Evolutionary conservation across 1,284 basidiomycete species (phyloP).

Genomic region (Cryptococcus neoformans): DNA sequence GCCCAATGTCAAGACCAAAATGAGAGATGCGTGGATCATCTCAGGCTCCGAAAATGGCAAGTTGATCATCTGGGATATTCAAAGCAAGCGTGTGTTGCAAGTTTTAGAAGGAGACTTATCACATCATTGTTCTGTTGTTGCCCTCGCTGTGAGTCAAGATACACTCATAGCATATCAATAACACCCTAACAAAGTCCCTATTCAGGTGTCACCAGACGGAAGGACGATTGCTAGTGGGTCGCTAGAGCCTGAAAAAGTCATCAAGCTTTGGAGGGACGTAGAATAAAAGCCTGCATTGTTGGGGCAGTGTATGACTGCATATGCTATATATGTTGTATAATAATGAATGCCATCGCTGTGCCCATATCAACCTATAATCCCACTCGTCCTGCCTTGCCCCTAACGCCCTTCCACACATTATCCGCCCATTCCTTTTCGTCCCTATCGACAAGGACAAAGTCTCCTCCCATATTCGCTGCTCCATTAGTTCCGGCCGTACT

Average conservation of each 20-base stretch:
- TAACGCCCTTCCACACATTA: conserved; percentile 44
- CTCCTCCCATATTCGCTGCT: conserved; percentile 5
- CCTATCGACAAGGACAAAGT: conserved; percentile 38
- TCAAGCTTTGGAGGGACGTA: conserved; percentile 62
- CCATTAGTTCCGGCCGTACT: not conserved
- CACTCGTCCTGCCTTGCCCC: conserved; percentile 31
- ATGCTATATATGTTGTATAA: no score
- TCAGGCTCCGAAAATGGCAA: conserved; percentile 89
- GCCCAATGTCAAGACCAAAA: not conserved
- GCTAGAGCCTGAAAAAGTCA: conserved; percentile 77
- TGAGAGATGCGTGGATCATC: conserved; percentile 58
- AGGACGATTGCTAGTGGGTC: conserved; percentile 74
- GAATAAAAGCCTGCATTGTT: not conserved
- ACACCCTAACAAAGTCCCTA: not conserved
- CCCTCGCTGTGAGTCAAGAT: conserved; percentile 35
- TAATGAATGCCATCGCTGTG: no score
- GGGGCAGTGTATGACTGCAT: no score
- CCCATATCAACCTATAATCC: conserved; percentile 6
- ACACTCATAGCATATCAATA: not conserved
- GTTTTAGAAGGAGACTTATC: conserved; percentile 57
- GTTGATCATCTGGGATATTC: conserved; percentile 86
- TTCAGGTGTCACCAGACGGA: conserved; percentile 66
- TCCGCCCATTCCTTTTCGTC: conserved; percentile 46
- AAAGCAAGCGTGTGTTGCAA: conserved; percentile 71
- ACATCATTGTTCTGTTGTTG: conserved; percentile 33